phyloP scores from a whole-genome alignment of 2,329 filamentous ascomycete genomes.

The Hypoxylon sp. region DNA sequence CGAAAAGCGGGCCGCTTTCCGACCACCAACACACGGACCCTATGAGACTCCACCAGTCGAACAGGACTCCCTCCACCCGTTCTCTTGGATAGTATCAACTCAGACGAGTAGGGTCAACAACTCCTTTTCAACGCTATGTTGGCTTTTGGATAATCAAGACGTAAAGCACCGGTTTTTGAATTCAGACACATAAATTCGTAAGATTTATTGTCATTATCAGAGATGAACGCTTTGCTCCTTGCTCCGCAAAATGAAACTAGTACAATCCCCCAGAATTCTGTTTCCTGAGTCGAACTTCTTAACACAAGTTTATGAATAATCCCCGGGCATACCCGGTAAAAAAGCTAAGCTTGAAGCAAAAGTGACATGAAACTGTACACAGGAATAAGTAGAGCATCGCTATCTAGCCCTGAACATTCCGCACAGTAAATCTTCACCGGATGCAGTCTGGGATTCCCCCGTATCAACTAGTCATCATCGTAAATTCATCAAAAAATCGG shows the following conservation, averaged over 20 bases:
- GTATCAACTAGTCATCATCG: conserved; percentile 47
- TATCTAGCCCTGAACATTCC: conserved; percentile 39
- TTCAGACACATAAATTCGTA: neutral
- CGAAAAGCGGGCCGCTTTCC: conserved; percentile 15
- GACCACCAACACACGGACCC: conserved; percentile 10
- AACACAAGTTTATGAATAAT: conserved; percentile 11
- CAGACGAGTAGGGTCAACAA: neutral
- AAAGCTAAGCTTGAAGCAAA: conserved; percentile 33
- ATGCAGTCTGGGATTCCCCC: conserved; percentile 45
- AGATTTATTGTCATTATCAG: conserved; percentile 33
- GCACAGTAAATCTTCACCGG: conserved; percentile 27
- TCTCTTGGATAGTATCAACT: neutral
- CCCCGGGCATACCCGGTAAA: conserved; percentile 18
- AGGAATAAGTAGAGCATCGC: conserved; percentile 31
- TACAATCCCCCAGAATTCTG: conserved; percentile 14
- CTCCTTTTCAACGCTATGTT: neutral
- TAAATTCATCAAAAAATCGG: conserved; percentile 48
- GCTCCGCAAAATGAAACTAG: conserved; percentile 21
- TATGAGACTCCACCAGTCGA: conserved; percentile 3
- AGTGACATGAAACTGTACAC: conserved; percentile 40
- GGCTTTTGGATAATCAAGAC: neutral
- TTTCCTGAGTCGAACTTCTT: conserved; percentile 18
- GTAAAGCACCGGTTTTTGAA: neutral
- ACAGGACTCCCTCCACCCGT: neutral
- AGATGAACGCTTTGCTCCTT: conserved; percentile 22